Percentiles rank a stretch among this genome's conserved stretches.
These are phyloP conservation scores for Dioscorea zingiberensis DNA, from an alignment of 106 monocot species.

Conservation along the genomic window DNA sequence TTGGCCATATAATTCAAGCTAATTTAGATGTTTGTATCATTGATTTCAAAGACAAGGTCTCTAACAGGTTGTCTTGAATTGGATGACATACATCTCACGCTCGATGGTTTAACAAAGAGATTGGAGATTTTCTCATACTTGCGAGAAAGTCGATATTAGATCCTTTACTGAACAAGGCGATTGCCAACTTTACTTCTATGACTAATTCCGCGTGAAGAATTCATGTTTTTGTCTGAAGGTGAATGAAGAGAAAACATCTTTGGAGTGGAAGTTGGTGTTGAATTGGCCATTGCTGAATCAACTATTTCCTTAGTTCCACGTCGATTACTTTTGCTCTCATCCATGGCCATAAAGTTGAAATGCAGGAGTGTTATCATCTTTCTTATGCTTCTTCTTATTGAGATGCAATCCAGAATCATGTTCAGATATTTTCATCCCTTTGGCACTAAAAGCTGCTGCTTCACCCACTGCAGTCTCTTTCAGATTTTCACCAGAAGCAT, in stretches of 20 bases:
- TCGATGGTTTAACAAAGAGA: conserved; percentile 5
- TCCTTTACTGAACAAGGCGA: conserved; percentile 18
- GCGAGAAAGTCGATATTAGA: conserved; percentile 3
- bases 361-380: not conserved
- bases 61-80: not conserved
- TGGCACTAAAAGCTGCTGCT: not conserved
- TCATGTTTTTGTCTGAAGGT: not conserved
- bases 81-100: not conserved
- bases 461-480: not conserved
- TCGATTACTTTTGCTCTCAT: not conserved
- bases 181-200: conserved; percentile 23
- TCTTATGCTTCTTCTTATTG: not conserved
- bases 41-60: conserved; percentile 14
- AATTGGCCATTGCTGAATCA: not conserved
- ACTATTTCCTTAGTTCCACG: not conserved
- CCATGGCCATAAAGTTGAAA: not conserved
- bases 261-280: not conserved
- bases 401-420: not conserved
- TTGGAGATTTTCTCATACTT: not conserved
- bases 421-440: not conserved
- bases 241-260: not conserved
- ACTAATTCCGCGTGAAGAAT: not conserved
- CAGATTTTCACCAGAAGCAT: not conserved
- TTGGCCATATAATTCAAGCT: not conserved
- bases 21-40: too few relatives aligned